Conservation (phyloP, 2,329 filamentous ascomycete species). For the Ceratocystis alfenasii region DNA sequence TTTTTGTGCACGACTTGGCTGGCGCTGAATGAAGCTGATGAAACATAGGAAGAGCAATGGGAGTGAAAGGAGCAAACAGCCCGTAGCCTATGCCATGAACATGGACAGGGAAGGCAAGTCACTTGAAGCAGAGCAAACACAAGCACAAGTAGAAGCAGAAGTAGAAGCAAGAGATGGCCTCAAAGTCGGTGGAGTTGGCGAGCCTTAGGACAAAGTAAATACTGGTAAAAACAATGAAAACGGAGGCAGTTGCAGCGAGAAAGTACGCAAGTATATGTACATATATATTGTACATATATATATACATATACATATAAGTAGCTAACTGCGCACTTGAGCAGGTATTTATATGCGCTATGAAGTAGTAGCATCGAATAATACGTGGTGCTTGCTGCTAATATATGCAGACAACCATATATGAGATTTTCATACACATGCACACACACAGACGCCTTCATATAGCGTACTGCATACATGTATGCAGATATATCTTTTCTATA, state of each 20-base stretch:
- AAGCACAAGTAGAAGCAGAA: not conserved
- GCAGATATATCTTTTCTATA: not conserved
- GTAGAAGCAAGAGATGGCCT: not conserved
- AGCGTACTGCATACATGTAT: not conserved
- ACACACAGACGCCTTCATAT: not conserved
- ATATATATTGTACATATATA: not conserved
- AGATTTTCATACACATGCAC: not conserved
- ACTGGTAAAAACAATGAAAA: not conserved
- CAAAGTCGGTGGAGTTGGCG: not conserved
- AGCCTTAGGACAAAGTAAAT: not conserved
- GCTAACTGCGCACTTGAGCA: no score
- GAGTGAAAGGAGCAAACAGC: conserved; percentile 5
- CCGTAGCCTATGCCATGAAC: not conserved
- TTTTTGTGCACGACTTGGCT: not conserved
- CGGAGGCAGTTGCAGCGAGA: not conserved
- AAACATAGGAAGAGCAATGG: conserved; percentile 6
- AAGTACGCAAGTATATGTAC: not conserved
- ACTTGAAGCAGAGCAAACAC: not conserved
- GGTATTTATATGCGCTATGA: no score
- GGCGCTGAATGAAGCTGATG: not conserved
- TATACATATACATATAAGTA: not conserved
- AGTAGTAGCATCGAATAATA: no score
- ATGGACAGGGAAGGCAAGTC: not conserved
- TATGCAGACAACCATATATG: not conserved
- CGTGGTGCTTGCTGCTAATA: not conserved